Percentiles rank a stretch among this genome's conserved stretches.
phyloP scores from a whole-genome alignment of 2,329 filamentous ascomycete genomes.

The Basipetospora chlamydospora region DNA sequence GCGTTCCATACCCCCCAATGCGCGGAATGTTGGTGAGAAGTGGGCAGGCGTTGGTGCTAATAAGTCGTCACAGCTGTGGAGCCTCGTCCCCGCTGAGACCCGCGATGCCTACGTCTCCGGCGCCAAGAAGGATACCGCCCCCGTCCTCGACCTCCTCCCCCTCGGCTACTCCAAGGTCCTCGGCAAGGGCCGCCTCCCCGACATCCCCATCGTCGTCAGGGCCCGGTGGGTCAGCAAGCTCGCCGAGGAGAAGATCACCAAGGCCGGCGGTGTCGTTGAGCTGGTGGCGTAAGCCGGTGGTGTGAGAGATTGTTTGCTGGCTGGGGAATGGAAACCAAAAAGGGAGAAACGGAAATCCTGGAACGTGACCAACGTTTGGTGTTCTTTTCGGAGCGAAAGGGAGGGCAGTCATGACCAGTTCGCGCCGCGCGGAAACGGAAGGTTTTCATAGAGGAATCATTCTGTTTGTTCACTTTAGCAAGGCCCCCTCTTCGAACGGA shows the following conservation, averaged over 20 bases:
- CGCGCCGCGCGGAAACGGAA: constrained; percentile 1
- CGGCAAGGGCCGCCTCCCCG: constrained; percentile 91
- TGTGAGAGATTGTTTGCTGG: constrained; percentile 3
- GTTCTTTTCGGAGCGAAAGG: too few species aligned
- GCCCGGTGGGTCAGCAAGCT: constrained; percentile 91
- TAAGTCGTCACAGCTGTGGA: constrained; percentile 58
- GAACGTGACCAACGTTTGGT: too few species aligned
- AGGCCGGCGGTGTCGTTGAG: constrained; percentile 91
- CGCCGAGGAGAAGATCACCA: constrained; percentile 98
- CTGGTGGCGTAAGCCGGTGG: constrained; percentile 80
- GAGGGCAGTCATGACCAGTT: too few species aligned
- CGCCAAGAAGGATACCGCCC: constrained; percentile 75
- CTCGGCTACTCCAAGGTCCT: constrained; percentile 98
- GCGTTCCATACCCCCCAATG: too few species aligned
- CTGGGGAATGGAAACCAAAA: constrained; percentile 1
- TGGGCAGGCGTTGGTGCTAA: constrained; percentile 2
- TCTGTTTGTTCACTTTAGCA: too few species aligned
- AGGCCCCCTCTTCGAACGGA: too few species aligned
- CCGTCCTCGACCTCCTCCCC: constrained; percentile 92
- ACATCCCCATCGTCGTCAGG: constrained; percentile 86
- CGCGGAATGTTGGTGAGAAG: too few species aligned
- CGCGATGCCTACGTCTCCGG: constrained; percentile 82
- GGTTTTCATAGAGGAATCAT: constrained; percentile 4
- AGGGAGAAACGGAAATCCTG: constrained; percentile 2
- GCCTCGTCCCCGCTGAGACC: constrained; percentile 82